Evolutionary conservation across 83 land plant genomes (phyloP).

Genomic region (Picea engelmannii): DNA sequence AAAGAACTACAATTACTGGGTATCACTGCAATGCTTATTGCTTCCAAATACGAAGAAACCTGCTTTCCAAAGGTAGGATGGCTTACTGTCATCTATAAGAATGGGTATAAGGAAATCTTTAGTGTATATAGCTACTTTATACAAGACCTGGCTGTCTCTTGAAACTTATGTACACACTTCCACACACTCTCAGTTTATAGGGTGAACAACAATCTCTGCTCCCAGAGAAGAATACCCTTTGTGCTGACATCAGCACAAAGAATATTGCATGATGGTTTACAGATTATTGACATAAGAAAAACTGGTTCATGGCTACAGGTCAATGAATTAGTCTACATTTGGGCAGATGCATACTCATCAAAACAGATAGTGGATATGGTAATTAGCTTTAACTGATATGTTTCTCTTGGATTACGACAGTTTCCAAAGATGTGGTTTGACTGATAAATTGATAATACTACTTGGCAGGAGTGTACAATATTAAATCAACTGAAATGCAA

Average conservation of each 20-base stretch:
- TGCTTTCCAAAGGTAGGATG: constrained; percentile 73
- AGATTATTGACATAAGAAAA: background rate
- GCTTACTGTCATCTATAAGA: background rate
- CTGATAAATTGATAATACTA: background rate
- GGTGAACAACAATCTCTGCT: background rate
- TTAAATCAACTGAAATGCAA: constrained; percentile 52
- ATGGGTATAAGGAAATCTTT: background rate
- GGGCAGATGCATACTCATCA: constrained; percentile 33
- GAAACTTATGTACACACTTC: background rate
- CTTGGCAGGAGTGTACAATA: constrained; percentile 48
- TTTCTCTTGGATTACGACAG: background rate
- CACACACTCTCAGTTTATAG: background rate
- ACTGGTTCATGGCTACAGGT: constrained; percentile 22
- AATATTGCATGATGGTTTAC: too few relatives aligned
- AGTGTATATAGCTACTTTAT: too few relatives aligned
- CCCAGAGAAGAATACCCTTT: too few relatives aligned
- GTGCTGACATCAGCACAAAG: too few relatives aligned
- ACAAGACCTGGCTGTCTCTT: background rate
- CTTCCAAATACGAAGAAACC: constrained; percentile 82
- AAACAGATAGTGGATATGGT: constrained; percentile 55
- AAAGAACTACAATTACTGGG: constrained; percentile 59
- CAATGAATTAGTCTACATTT: constrained; percentile 38
- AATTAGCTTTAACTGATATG: background rate
- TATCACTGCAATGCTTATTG: constrained; percentile 46
- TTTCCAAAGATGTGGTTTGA: background rate